Conservation (phyloP, 1,284 basidiomycete genomes). For the Apiotrichum sp. region DNA sequence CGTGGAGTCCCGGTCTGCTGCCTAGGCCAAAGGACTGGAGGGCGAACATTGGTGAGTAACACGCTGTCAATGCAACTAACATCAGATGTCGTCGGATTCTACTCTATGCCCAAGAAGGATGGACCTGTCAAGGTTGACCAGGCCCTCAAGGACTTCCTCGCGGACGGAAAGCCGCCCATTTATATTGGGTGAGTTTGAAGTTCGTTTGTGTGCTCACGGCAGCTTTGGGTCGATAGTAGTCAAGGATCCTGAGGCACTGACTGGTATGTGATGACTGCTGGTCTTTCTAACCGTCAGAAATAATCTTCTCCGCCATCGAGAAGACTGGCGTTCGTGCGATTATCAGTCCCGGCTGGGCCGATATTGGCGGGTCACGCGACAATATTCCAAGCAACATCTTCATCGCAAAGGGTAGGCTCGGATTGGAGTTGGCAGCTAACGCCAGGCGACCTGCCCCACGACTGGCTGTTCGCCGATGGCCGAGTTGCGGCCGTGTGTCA, state of each 20-base stretch:
- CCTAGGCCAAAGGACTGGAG: slow-evolving; percentile 62
- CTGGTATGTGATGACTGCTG: slow-evolving; percentile 16
- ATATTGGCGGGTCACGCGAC: slow-evolving; percentile 49
- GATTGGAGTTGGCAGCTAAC: neutral
- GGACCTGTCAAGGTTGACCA: slow-evolving; percentile 51
- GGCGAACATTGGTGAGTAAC: slow-evolving; percentile 54
- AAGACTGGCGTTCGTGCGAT: slow-evolving; percentile 56
- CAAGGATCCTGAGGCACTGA: slow-evolving; percentile 53
- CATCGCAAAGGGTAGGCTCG: slow-evolving; percentile 49
- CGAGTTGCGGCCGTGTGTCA: slow-evolving; percentile 62
- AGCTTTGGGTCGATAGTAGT: slow-evolving; percentile 63
- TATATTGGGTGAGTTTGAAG: slow-evolving; percentile 54
- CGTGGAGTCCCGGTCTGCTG: slow-evolving; percentile 60
- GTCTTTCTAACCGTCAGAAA: slow-evolving; percentile 42
- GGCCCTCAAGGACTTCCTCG: slow-evolving; percentile 52
- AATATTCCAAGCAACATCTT: slow-evolving; percentile 54
- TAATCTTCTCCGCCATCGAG: slow-evolving; percentile 56
- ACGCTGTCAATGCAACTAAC: neutral
- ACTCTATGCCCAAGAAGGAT: slow-evolving; percentile 48
- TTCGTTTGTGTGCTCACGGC: neutral
- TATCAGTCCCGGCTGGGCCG: slow-evolving; percentile 61
- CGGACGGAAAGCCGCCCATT: slow-evolving; percentile 54
- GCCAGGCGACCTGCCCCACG: slow-evolving; percentile 58
- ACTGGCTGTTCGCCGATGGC: slow-evolving; percentile 59
- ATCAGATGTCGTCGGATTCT: slow-evolving; percentile 61